Evolutionary conservation across 148 eudicot species (phyloP).

Genomic region (Vaccinium darrowii): DNA sequence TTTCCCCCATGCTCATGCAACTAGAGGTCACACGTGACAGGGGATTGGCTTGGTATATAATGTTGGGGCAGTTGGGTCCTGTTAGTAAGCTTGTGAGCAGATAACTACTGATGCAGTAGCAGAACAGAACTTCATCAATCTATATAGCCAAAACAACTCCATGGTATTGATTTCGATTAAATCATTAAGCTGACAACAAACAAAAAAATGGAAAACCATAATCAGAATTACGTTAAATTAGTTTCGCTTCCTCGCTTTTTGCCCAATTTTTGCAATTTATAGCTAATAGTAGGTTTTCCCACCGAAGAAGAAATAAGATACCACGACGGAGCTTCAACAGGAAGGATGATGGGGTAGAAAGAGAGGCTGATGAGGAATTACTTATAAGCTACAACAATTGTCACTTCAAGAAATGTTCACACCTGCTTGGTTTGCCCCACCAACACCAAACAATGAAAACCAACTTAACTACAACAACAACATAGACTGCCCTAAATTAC

Average conservation of each 20-base stretch:
- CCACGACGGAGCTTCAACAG: background rate
- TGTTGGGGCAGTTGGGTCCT: background rate
- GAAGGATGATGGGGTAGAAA: background rate
- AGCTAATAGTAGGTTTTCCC: background rate
- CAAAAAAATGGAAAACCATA: background rate
- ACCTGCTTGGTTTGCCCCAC: background rate
- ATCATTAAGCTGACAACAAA: background rate
- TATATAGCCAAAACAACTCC: background rate
- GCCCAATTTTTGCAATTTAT: background rate
- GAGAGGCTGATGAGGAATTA: slow-evolving; percentile 2
- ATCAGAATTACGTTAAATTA: background rate
- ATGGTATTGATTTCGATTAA: background rate
- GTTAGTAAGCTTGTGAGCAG: background rate
- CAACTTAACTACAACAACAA: background rate
- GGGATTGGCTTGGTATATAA: background rate
- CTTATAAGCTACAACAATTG: slow-evolving; percentile 2
- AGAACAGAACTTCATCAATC: background rate
- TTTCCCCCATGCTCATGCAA: background rate
- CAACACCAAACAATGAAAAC: background rate
- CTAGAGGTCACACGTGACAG: background rate
- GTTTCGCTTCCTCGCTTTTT: background rate
- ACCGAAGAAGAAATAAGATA: background rate
- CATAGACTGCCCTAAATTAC: background rate
- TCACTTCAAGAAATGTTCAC: slow-evolving; percentile 1
- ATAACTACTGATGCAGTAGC: background rate